phyloP scores from a whole-genome alignment of 495 filamentous ascomycete genomes.

The Penicillium psychrofluorescens region DNA sequence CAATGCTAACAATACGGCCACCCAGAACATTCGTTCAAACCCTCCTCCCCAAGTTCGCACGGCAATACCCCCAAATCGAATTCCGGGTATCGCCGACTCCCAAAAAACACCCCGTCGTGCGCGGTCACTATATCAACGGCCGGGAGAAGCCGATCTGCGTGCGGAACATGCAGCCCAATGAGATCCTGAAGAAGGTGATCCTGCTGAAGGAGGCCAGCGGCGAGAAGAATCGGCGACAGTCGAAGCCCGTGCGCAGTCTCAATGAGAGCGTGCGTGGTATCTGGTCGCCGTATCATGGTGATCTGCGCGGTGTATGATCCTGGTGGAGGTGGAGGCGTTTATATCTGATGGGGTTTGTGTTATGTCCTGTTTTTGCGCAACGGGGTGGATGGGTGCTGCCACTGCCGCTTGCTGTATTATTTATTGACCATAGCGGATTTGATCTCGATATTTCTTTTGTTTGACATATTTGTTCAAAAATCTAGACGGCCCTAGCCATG shows the following conservation, averaged over 20 bases:
- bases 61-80: slow-evolving; percentile 79
- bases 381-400: slow-evolving; percentile 3
- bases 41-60: slow-evolving; percentile 64
- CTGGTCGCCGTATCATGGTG: slow-evolving; percentile 89
- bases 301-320: slow-evolving; percentile 33
- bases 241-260: slow-evolving; percentile 75
- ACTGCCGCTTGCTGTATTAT: slow-evolving; percentile 25
- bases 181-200: slow-evolving; percentile 75
- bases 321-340: slow-evolving; percentile 5
- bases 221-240: slow-evolving; percentile 71
- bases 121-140: slow-evolving; percentile 87
- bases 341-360: slow-evolving; percentile 13
- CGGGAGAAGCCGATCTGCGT: slow-evolving; percentile 81
- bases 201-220: slow-evolving; percentile 77
- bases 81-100: slow-evolving; percentile 85
- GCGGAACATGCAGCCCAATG: slow-evolving; percentile 69
- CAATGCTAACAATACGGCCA: slow-evolving; percentile 19
- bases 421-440: slow-evolving; percentile 1
- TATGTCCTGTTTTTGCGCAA: slow-evolving; percentile 8
- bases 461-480: too few species aligned
- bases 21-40: slow-evolving; percentile 68
- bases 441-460: too few species aligned
- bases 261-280: slow-evolving; percentile 92
- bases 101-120: slow-evolving; percentile 76
- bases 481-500: too few species aligned